These are phyloP conservation scores for Bassia scoparia DNA, from an alignment of 148 eudicot genomes.

Conservation along the genomic window DNA sequence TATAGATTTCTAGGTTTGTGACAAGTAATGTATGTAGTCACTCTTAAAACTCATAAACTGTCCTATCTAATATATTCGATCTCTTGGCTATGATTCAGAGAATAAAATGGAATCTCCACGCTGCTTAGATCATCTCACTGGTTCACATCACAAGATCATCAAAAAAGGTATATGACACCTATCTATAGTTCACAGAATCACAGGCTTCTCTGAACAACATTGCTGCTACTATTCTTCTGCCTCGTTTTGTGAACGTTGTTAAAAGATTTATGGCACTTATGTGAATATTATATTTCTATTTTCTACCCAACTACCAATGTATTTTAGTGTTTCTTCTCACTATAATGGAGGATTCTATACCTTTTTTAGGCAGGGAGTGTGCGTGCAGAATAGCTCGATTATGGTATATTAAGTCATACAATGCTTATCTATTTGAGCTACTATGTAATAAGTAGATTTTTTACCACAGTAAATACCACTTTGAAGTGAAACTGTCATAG, in stretches of 20 bases:
- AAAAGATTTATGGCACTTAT: too few species aligned
- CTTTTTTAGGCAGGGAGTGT: too few species aligned
- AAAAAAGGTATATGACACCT: constrained; percentile 47
- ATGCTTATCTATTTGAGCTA: too few species aligned
- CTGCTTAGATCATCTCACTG: constrained; percentile 52
- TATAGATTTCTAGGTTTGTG: constrained; percentile 23
- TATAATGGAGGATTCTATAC: too few species aligned
- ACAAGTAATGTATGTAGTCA: neutral
- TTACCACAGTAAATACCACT: too few species aligned
- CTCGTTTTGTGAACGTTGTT: neutral
- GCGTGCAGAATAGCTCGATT: too few species aligned
- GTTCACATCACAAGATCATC: constrained; percentile 68
- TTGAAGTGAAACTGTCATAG: too few species aligned
- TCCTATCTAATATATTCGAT: constrained; percentile 6
- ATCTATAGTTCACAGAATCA: neutral
- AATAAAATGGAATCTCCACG: constrained; percentile 38
- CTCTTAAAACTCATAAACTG: neutral
- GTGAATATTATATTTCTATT: too few species aligned
- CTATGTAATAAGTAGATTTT: too few species aligned
- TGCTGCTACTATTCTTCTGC: neutral
- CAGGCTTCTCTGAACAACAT: neutral
- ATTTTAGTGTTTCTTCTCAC: too few species aligned
- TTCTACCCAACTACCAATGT: too few species aligned
- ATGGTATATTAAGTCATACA: too few species aligned
- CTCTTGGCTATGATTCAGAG: constrained; percentile 35